Percentiles rank a stretch among this genome's conserved stretches.
phyloP scores from a whole-genome alignment of 148 eudicot genomes.

The Agrostemma githago region DNA sequence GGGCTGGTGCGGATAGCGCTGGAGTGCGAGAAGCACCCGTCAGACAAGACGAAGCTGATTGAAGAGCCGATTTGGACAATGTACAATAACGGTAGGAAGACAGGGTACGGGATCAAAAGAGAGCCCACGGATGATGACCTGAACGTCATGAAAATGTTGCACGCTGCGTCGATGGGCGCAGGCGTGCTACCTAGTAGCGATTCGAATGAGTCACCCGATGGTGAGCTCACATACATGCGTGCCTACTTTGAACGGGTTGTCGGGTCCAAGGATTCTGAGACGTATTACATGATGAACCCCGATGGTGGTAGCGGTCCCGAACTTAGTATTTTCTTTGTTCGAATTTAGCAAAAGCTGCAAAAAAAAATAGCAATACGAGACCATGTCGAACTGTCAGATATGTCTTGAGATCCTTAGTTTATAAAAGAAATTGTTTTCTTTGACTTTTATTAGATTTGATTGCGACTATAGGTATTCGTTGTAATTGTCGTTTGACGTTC shows the following conservation, averaged over 20 bases:
- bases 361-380: no score
- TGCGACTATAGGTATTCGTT: no score
- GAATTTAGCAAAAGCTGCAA: slow-evolving; percentile 27
- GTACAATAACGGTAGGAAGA: slow-evolving; percentile 72
- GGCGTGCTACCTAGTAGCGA: slow-evolving; percentile 63
- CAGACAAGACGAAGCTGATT: slow-evolving; percentile 51
- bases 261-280: slow-evolving; percentile 80
- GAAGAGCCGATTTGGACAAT: slow-evolving; percentile 94
- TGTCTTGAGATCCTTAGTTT: no score
- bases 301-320: slow-evolving; percentile 83
- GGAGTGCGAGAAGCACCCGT: slow-evolving; percentile 63
- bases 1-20: slow-evolving; percentile 83
- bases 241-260: slow-evolving; percentile 66
- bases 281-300: slow-evolving; percentile 88
- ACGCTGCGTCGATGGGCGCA: slow-evolving; percentile 87
- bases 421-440: no score
- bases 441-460: no score
- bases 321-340: slow-evolving; percentile 85
- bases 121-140: slow-evolving; percentile 75
- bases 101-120: slow-evolving; percentile 73
- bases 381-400: no score
- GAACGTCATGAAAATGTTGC: slow-evolving; percentile 61
- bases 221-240: slow-evolving; percentile 87
- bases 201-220: slow-evolving; percentile 37
- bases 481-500: no score